Base-by-base conservation (phyloP, 306 rosid genomes). In the Cucurbita argyrosperma region DNA sequence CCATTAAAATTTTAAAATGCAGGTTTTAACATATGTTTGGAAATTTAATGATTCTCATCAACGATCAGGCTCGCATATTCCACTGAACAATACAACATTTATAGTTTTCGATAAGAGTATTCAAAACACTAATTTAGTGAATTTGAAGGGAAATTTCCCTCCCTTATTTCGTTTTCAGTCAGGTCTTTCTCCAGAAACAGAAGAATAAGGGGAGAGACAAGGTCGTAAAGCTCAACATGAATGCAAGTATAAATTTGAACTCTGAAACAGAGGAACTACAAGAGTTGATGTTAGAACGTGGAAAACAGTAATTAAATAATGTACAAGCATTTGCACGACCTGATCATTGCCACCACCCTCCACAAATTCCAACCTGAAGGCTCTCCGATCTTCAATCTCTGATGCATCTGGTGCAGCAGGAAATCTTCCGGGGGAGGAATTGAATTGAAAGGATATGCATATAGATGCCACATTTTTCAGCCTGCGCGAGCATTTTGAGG, bases 401-500 rank as follows among this genome's bases (percentile, higher is more conserved):
- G 21, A 42, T 37, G 13, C 64, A 37, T 72, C 46, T 12, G 18
- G 8, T 3, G 61, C 59, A 38, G 50, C 18, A 72, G 35, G 56
- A 37, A 39, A 10, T 11, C 51, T 72, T 40, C 49, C 54, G n/a
- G 37, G 26, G 18, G 30, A 30, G 75, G 21, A 37, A 51, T 9
- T 40, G 64, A 69, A 63, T 30, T 37, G 71, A 62, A 78, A 59
- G 75, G 15, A 30, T 11, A 15, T 62, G 62, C 63, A 42, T 57
- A 38, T 23, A 74, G 68, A 54, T 49, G 78, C 47, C 57, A 77
- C 61, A 59, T 65, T 65, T 65, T 64, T 83, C 72, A 87, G 59
- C 83, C 80, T 58, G 84, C 45, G 19, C 30, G n/a, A 56, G 74
- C 84, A 76, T 87, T 81, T 26, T 84, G 83, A 50, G 99, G 99